phyloP scores from a whole-genome alignment of 345 rosid genomes.

The Turnera subulata region DNA sequence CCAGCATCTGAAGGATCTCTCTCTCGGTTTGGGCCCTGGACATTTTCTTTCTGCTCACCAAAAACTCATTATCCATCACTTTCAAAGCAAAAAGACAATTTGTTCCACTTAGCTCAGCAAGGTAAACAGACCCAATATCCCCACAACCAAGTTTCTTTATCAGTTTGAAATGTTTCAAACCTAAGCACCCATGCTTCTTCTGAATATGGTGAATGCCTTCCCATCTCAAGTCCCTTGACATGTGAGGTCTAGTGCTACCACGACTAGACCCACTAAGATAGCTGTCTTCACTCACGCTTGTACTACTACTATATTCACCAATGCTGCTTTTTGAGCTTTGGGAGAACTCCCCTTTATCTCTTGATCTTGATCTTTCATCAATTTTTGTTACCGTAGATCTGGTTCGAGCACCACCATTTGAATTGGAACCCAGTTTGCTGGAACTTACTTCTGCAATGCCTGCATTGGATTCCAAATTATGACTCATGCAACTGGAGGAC shows the following conservation, averaged over 20 bases:
- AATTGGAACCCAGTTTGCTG: slow-evolving; percentile 30
- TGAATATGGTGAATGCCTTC: slow-evolving; percentile 54
- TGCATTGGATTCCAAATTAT: slow-evolving; percentile 35
- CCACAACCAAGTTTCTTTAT: slow-evolving; percentile 72
- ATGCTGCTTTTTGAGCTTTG: slow-evolving; percentile 84
- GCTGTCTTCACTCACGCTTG: slow-evolving; percentile 56
- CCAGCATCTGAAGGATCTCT: slow-evolving; percentile 74
- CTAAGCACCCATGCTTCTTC: slow-evolving; percentile 56
- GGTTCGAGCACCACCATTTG: slow-evolving; percentile 24
- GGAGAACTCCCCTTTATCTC: slow-evolving; percentile 64
- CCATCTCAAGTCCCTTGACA: slow-evolving; percentile 75
- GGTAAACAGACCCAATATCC: slow-evolving; percentile 70
- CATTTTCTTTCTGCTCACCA: slow-evolving; percentile 63
- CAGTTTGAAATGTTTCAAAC: slow-evolving; percentile 60
- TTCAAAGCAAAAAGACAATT: slow-evolving; percentile 65
- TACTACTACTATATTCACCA: slow-evolving; percentile 63
- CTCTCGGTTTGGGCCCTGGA: slow-evolving; percentile 69
- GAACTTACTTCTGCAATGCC: slow-evolving; percentile 28
- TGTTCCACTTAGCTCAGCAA: slow-evolving; percentile 58
- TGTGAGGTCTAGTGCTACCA: slow-evolving; percentile 63
- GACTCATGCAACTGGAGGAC: slow-evolving; percentile 31
- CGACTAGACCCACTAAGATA: slow-evolving; percentile 48
- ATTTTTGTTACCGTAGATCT: slow-evolving; percentile 31
- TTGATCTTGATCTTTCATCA: slow-evolving; percentile 49
- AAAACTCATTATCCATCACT: slow-evolving; percentile 69